These are phyloP conservation scores for Capsicum chinense DNA, from an alignment of 257 asterid species.

Conservation along the genomic window DNA sequence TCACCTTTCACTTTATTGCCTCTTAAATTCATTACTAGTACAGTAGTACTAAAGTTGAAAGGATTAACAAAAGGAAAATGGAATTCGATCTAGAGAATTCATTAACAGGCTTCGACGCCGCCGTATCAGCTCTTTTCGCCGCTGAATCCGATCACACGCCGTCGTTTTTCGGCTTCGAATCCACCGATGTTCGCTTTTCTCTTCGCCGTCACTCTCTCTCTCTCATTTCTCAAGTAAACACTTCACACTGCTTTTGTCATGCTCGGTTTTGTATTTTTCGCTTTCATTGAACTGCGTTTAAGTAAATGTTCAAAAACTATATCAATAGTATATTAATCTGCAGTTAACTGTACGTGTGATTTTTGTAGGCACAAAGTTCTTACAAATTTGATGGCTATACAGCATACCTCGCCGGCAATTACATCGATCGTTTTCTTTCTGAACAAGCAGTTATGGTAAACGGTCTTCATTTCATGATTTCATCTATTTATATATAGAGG, in stretches of 20 bases:
- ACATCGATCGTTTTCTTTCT: conserved; percentile 66
- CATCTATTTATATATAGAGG: background rate
- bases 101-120: conserved; percentile 45
- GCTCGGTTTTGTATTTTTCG: background rate
- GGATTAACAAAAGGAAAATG: conserved; percentile 35
- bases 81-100: conserved; percentile 57
- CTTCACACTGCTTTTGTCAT: background rate
- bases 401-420: conserved; percentile 59
- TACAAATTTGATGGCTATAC: conserved; percentile 49
- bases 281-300: background rate
- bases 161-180: conserved; percentile 37
- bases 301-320: background rate
- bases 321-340: background rate
- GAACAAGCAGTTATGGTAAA: conserved; percentile 52
- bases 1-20: background rate
- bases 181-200: conserved; percentile 41
- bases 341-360: background rate
- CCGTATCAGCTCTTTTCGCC: conserved; percentile 56
- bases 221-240: conserved; percentile 49
- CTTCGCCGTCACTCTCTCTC: conserved; percentile 54
- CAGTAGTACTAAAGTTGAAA: background rate
- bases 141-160: conserved; percentile 62
- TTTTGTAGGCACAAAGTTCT: conserved; percentile 47
- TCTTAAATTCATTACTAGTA: background rate
- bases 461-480: background rate